These are phyloP conservation scores for Nakazawaea ambrosiae DNA, from an alignment of 805 yeast species.

Conservation along the genomic window DNA sequence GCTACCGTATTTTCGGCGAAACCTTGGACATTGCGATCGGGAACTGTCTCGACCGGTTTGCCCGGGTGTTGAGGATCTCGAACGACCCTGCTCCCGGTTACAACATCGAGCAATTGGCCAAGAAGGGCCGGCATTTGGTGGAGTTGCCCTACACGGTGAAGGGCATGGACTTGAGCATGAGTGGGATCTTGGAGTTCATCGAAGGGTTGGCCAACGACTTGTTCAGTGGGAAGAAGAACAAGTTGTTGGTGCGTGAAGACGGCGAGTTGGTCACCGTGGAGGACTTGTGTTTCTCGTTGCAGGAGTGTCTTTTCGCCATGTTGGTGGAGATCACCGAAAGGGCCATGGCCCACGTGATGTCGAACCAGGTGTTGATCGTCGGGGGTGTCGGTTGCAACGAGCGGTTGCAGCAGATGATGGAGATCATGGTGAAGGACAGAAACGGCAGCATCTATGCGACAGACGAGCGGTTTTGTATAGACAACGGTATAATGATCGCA, in stretches of 20 bases:
- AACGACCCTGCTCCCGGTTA: constrained; percentile 97
- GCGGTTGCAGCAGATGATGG: constrained; percentile 94
- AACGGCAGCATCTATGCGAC: constrained; percentile 90
- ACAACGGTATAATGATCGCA: constrained; percentile 98
- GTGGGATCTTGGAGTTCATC: constrained; percentile 84
- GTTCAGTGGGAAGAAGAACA: constrained; percentile 39
- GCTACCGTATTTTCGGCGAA: constrained; percentile 98
- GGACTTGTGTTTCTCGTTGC: constrained; percentile 88
- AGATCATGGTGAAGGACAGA: constrained; percentile 83
- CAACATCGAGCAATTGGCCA: constrained; percentile 92
- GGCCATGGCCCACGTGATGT: constrained; percentile 95
- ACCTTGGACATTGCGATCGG: constrained; percentile 97
- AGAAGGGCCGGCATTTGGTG: constrained; percentile 53
- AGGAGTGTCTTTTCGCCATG: constrained; percentile 92
- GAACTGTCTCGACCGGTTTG: constrained; percentile 93
- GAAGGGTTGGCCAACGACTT: constrained; percentile 75
- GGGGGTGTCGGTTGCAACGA: constrained; percentile 99
- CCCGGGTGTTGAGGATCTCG: constrained; percentile 80
- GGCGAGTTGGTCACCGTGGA: constrained; percentile 63
- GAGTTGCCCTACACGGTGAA: constrained; percentile 93
- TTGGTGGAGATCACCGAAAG: constrained; percentile 95
- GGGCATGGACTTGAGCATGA: constrained; percentile 97
- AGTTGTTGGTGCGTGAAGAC: constrained; percentile 28
- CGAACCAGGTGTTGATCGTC: constrained; percentile 85
- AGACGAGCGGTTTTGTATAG: constrained; percentile 94